Evolutionary conservation across 23 red algal species (phyloP).

Genomic region (Chondrus crispus): DNA sequence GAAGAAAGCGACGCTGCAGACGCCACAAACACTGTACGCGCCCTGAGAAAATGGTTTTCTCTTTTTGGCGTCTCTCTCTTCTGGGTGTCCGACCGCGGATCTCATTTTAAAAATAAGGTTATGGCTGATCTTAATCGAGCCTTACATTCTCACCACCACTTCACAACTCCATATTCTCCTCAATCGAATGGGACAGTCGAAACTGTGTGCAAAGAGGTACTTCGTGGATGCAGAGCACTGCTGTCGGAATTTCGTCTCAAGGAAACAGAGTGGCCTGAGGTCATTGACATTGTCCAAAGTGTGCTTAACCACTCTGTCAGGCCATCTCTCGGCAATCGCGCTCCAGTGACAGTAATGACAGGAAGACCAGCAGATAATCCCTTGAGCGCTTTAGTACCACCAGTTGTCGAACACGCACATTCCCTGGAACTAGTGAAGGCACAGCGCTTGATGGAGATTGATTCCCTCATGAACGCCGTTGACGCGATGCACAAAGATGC

Average conservation of each 20-base stretch:
- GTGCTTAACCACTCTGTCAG: neutral
- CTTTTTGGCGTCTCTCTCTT: neutral
- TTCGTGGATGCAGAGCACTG: neutral
- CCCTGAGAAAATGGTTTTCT: neutral
- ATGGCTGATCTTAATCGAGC: neutral
- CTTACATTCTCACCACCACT: neutral
- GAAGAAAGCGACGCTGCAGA: neutral
- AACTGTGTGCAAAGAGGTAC: neutral
- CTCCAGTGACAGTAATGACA: neutral
- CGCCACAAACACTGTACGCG: neutral
- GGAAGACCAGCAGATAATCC: neutral
- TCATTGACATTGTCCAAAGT: neutral
- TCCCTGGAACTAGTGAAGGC: neutral
- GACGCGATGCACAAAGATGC: slow-evolving; percentile 12
- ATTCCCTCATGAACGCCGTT: neutral
- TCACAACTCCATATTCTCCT: neutral
- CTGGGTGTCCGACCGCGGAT: slow-evolving; percentile 7
- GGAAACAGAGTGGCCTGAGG: neutral
- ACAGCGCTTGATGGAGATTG: neutral
- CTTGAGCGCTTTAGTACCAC: neutral
- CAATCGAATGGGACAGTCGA: slow-evolving; percentile 10
- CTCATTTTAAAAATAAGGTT: slow-evolving; percentile 18
- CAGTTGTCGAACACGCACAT: neutral
- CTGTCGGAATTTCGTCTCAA: neutral
- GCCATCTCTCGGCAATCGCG: neutral